Conservation (phyloP, 179 eudicot genomes). For the Silene vulgaris region DNA sequence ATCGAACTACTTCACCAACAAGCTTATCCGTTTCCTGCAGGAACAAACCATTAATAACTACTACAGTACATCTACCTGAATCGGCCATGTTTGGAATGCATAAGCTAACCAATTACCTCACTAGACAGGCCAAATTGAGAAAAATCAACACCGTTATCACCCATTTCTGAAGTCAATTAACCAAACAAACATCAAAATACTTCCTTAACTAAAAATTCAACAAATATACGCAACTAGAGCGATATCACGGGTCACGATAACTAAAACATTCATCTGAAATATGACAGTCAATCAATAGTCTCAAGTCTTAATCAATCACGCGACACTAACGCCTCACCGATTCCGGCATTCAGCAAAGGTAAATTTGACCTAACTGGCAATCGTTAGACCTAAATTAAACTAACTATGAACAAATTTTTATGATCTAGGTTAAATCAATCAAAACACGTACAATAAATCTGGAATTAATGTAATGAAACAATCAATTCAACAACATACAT, state of each 20-base stretch:
- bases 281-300: background rate
- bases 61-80: background rate
- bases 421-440: background rate
- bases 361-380: background rate
- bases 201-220: background rate
- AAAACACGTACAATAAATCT: background rate
- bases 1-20: constrained; percentile 76
- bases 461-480: background rate
- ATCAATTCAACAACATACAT: background rate
- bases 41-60: background rate
- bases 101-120: constrained; percentile 36
- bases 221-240: background rate
- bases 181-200: background rate
- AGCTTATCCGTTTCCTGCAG: constrained; percentile 74
- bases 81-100: background rate
- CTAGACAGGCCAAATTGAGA: constrained; percentile 60
- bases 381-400: background rate
- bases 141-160: constrained; percentile 36
- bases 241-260: background rate
- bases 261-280: background rate
- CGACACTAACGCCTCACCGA: background rate
- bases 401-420: background rate
- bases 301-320: background rate
- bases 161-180: constrained; percentile 40
- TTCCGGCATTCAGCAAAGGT: background rate